These are phyloP conservation scores for Canavalia ensiformis DNA, from an alignment of 306 rosid genomes.

Conservation along the genomic window DNA sequence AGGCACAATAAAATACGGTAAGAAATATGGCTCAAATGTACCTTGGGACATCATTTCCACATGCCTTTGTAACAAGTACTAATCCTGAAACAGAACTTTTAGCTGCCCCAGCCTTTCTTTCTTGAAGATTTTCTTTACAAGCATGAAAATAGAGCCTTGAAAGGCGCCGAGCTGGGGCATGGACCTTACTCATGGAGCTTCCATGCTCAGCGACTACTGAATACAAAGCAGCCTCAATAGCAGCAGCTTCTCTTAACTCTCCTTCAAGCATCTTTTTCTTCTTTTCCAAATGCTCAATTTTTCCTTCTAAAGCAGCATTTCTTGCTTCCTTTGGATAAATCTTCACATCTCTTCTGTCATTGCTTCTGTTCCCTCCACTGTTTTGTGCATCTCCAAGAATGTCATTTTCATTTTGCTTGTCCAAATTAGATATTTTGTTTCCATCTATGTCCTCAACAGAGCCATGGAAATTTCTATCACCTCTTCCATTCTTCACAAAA, in stretches of 20 bases:
- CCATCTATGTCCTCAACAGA: slow-evolving; percentile 46
- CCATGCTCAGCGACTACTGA: slow-evolving; percentile 92
- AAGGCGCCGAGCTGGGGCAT: slow-evolving; percentile 92
- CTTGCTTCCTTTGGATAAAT: slow-evolving; percentile 66
- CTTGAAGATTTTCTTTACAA: slow-evolving; percentile 61
- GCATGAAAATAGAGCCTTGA: slow-evolving; percentile 84
- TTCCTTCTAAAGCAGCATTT: slow-evolving; percentile 62
- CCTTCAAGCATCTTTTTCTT: slow-evolving; percentile 82
- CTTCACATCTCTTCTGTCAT: slow-evolving; percentile 59
- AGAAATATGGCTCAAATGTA: slow-evolving; percentile 37
- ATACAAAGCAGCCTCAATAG: slow-evolving; percentile 80
- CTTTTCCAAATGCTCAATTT: slow-evolving; percentile 68
- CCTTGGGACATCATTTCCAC: slow-evolving; percentile 97
- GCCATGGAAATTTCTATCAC: slow-evolving; percentile 38
- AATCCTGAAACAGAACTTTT: slow-evolving; percentile 81
- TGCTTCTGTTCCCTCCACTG: slow-evolving; percentile 54
- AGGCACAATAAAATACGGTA: slow-evolving; percentile 18
- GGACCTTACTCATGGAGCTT: slow-evolving; percentile 77
- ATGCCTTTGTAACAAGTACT: slow-evolving; percentile 83
- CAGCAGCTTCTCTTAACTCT: slow-evolving; percentile 94
- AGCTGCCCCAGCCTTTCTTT: slow-evolving; percentile 76
- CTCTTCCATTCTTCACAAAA: slow-evolving; percentile 46
- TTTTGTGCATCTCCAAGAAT: slow-evolving; percentile 52
- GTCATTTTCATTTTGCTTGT: slow-evolving; percentile 50
- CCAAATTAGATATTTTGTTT: slow-evolving; percentile 42